Evolutionary conservation across 2,329 filamentous ascomycete species (phyloP).

Genomic region (Fusarium sp.): DNA sequence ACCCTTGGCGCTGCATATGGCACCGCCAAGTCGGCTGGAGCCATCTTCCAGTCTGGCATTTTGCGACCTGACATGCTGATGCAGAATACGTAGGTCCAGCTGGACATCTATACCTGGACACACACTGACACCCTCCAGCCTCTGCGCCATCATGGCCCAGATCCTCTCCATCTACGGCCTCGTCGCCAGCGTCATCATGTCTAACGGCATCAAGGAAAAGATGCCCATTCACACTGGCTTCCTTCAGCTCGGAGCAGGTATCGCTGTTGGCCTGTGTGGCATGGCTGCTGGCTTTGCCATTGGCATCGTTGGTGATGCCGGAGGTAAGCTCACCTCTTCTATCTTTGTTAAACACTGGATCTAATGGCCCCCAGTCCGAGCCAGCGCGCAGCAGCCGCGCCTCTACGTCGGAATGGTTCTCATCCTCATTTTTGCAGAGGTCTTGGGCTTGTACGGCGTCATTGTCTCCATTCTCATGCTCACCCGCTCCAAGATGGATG

Average conservation of each 20-base stretch:
- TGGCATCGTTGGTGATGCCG: conserved; percentile 60
- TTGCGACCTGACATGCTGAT: conserved; percentile 58
- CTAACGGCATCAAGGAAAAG: conserved; percentile 53
- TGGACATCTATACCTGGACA: background rate
- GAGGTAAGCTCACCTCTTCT: conserved; percentile 45
- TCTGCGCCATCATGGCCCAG: conserved; percentile 61
- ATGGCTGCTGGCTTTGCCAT: conserved; percentile 60
- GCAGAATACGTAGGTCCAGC: conserved; percentile 52
- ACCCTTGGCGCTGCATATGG: conserved; percentile 62
- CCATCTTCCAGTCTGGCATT: conserved; percentile 58
- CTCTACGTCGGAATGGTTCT: conserved; percentile 61
- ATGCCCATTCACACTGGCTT: conserved; percentile 58
- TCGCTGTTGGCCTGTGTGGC: conserved; percentile 58
- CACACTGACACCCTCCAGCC: conserved; percentile 36
- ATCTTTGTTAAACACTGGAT: background rate
- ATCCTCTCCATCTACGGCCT: conserved; percentile 62
- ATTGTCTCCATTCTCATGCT: conserved; percentile 63
- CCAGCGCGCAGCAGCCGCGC: conserved; percentile 60
- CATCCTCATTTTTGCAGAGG: conserved; percentile 61
- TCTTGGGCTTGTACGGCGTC: conserved; percentile 59
- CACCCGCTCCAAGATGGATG: conserved; percentile 54
- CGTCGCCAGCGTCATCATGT: conserved; percentile 59
- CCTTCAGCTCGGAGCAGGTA: conserved; percentile 57
- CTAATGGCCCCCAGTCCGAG: conserved; percentile 51
- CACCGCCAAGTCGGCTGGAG: conserved; percentile 56